Evolutionary conservation across 208 protist genomes (phyloP).

Genomic region (Tritrichomonas musculus): DNA sequence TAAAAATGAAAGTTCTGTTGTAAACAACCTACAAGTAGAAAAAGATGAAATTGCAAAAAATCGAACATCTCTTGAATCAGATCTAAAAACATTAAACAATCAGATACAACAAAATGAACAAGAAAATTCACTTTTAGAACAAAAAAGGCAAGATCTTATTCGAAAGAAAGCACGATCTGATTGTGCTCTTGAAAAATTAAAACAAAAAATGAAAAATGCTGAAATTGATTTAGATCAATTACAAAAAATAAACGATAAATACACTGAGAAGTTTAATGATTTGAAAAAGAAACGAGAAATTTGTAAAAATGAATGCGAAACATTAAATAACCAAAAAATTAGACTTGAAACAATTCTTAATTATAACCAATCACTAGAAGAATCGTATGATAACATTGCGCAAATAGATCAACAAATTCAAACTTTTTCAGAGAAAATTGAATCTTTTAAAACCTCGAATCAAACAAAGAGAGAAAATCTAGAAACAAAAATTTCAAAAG

Average conservation of each 20-base stretch:
- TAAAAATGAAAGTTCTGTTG: neutral
- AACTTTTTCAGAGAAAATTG: too few relatives aligned
- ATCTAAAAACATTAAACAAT: neutral
- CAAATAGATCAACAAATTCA: too few relatives aligned
- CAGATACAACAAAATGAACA: too few relatives aligned
- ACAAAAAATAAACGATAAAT: neutral
- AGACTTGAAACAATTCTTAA: neutral
- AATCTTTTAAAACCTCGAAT: too few relatives aligned
- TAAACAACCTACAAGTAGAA: neutral
- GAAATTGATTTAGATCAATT: neutral
- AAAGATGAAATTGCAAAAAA: neutral
- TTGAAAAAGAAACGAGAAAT: neutral
- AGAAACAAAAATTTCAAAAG: too few relatives aligned
- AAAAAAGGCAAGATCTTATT: neutral
- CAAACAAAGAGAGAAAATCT: too few relatives aligned
- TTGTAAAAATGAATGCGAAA: neutral
- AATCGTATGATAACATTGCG: too few relatives aligned
- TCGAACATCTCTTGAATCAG: neutral
- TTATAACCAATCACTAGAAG: too few relatives aligned
- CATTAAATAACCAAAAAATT: neutral
- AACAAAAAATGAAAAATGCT: neutral
- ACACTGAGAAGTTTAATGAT: neutral
- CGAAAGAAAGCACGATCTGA: neutral
- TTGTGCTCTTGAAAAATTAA: neutral
- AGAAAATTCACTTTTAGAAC: neutral